These are phyloP conservation scores for Cyclotella sp. DNA, from an alignment of 108 stramenopile species.

Conservation along the genomic window DNA sequence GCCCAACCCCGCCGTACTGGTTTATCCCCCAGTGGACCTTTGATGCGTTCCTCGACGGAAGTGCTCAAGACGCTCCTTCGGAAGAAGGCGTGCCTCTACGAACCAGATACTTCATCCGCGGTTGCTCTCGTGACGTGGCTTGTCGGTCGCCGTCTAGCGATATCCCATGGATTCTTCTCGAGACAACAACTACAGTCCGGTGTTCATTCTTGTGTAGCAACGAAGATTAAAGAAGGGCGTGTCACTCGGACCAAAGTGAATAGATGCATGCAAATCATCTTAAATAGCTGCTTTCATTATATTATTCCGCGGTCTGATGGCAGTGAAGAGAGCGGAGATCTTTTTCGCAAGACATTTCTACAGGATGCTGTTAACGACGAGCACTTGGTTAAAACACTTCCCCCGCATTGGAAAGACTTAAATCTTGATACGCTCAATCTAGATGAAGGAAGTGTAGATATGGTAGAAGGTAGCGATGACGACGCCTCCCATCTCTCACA, in stretches of 20 bases:
- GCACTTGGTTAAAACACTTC: conserved; percentile 59
- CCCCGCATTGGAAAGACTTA: conserved; percentile 79
- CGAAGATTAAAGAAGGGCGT: conserved; percentile 75
- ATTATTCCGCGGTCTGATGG: conserved; percentile 89
- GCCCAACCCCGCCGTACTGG: background rate
- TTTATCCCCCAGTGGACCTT: background rate
- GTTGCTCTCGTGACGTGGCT: conserved; percentile 89
- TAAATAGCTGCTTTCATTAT: conserved; percentile 93
- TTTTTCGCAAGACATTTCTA: conserved; percentile 63
- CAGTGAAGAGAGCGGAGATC: conserved; percentile 78
- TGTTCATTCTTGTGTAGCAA: conserved; percentile 81
- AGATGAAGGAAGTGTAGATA: background rate
- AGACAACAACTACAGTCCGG: conserved; percentile 87
- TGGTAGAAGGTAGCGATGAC: conserved; percentile 48
- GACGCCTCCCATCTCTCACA: conserved; percentile 46
- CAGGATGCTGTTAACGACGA: conserved; percentile 64
- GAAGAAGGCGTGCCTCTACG: conserved; percentile 91
- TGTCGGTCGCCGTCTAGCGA: conserved; percentile 78
- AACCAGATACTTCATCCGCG: conserved; percentile 84
- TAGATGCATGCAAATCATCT: conserved; percentile 92
- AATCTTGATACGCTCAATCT: conserved; percentile 31
- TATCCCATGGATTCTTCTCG: conserved; percentile 81
- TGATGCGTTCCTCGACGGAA: conserved; percentile 71
- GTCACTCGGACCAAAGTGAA: conserved; percentile 92
- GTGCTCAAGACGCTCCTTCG: conserved; percentile 87